Evolutionary conservation across 805 yeast species (phyloP), one percentile per base, ranked within the genome.

Genomic region (Candida caryicola): DNA sequence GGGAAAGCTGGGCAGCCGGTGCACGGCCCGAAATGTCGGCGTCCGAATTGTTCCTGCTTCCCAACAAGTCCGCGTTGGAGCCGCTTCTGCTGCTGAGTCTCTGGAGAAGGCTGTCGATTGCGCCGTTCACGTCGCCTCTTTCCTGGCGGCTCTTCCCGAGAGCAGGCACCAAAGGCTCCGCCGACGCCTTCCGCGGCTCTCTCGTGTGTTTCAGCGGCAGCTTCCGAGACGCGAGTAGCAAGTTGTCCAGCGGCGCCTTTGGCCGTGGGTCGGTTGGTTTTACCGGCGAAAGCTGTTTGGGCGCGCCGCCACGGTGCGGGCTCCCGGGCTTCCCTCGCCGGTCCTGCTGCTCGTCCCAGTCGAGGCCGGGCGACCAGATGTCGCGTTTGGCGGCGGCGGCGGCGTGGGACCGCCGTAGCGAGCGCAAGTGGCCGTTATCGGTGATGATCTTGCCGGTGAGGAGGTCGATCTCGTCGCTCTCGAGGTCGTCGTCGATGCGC

Each of bases 391-490:
- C 50, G 7, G 9, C 25, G 7, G 7, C 25, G 25, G 10, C 9
- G 25, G 25, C 25, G 9, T 7, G 7, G n/a, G n/a, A n/a, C n/a
- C n/a, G n/a, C n/a, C n/a, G 45, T 40, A 82, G 49, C 2, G 81
- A 73, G 40, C 74, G 59, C 16, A 85, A 49, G 57, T 85, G 95
- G 2, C 95, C 95, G 36, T 76, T 72, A 49, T 85, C 89, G 23
- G 66, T 74, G 1, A 80, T 56, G 1, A 85, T 73, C 39, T 73
- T 67, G 0, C 91, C 90, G 0, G 88, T 78, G 7, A 55, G 52
- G 16, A 85, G 50, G 53, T 85, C 89, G n/a, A 81, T 60, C 17
- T 79, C 68, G 53, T 81, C 89, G 27, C 85, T 82, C 37, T 79
- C 80, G 13, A 66, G 65, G 4, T 65, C 63, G 23, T 73, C 73